Conservation (phyloP, 2,329 filamentous ascomycete species). For the Botryotinia calthae region DNA sequence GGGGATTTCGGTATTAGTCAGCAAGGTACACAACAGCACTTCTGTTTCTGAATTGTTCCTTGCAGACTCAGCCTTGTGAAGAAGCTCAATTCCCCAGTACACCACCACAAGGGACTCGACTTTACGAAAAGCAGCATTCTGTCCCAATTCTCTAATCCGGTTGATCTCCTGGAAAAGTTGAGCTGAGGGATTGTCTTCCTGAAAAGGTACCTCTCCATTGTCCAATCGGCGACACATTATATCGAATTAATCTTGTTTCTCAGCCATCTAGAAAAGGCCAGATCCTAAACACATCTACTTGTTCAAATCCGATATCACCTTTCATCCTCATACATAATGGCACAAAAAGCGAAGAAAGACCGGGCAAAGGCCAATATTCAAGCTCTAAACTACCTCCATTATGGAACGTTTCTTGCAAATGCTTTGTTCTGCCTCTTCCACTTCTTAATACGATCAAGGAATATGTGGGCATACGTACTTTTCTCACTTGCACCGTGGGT, state of each 20-base stretch:
- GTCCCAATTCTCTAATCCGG: background rate
- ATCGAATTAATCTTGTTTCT: background rate
- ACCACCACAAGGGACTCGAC: background rate
- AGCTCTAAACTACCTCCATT: constrained; percentile 77
- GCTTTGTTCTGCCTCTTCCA: constrained; percentile 70
- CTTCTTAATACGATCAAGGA: constrained; percentile 60
- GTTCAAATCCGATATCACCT: background rate
- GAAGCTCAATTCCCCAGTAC: background rate
- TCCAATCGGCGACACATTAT: background rate
- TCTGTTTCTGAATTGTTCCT: background rate
- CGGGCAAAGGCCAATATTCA: constrained; percentile 76
- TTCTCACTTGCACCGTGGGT: constrained; percentile 72
- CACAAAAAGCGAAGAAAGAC: constrained; percentile 42
- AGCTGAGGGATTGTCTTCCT: background rate
- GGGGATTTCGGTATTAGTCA: constrained; percentile 7
- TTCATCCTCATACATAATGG: constrained; percentile 29
- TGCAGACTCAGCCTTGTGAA: constrained; percentile 17
- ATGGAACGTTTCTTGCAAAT: constrained; percentile 71
- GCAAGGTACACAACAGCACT: background rate
- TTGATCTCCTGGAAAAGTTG: background rate
- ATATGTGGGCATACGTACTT: constrained; percentile 65
- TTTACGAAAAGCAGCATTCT: background rate
- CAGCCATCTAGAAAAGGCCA: constrained; percentile 8
- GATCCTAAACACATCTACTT: constrained; percentile 2
- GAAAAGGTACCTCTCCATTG: background rate